These are phyloP conservation scores for Lodderomyces orthopsilosis DNA, from an alignment of 1,139 yeast species.

Conservation along the genomic window DNA sequence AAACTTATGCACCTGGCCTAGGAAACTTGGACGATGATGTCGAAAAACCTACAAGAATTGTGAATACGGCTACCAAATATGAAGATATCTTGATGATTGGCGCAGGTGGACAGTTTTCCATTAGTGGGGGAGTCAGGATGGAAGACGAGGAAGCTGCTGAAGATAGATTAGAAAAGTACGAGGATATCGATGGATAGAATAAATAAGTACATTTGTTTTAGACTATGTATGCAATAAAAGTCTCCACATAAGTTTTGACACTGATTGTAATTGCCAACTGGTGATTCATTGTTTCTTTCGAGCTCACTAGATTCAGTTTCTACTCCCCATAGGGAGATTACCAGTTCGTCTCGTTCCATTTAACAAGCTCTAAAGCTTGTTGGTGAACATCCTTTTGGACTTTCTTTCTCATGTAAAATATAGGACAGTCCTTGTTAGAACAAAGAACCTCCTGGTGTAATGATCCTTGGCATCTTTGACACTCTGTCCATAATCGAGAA, in stretches of 20 bases:
- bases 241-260: no score
- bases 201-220: background rate
- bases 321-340: no score
- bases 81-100: constrained; percentile 69
- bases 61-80: constrained; percentile 86
- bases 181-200: constrained; percentile 33
- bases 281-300: no score
- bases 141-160: constrained; percentile 60
- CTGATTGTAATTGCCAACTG: no score
- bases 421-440: constrained; percentile 94
- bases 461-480: constrained; percentile 97
- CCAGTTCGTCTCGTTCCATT: constrained; percentile 69
- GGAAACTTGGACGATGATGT: constrained; percentile 92
- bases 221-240: background rate
- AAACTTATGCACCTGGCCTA: constrained; percentile 91
- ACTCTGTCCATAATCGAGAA: constrained; percentile 94
- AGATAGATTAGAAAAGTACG: constrained; percentile 54
- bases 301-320: no score
- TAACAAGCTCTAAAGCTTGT: constrained; percentile 66
- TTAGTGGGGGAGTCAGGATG: constrained; percentile 74
- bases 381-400: constrained; percentile 82
- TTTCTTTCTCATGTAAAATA: constrained; percentile 94
- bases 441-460: constrained; percentile 94
- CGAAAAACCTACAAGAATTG: constrained; percentile 79
- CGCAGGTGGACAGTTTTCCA: constrained; percentile 95